Evolutionary conservation across 2,329 filamentous ascomycete species (phyloP).

Genomic region (Claviceps maximensis): DNA sequence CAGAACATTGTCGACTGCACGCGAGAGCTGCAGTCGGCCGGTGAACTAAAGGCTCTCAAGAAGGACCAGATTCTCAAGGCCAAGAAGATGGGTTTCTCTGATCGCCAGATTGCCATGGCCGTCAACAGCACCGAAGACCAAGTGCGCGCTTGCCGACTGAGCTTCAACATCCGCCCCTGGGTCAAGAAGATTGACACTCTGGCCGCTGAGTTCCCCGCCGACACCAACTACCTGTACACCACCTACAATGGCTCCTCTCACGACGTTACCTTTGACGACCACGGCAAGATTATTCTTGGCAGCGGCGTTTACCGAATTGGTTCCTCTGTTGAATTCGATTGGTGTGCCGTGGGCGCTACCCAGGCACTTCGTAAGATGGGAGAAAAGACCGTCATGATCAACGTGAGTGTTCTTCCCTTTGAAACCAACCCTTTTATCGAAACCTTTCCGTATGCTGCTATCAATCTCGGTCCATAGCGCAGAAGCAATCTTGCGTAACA

Average conservation of each 20-base stretch:
- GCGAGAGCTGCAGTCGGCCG: slow-evolving; percentile 70
- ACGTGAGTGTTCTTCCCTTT: slow-evolving; percentile 35
- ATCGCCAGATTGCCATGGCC: slow-evolving; percentile 82
- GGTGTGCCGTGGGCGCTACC: slow-evolving; percentile 89
- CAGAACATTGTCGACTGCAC: slow-evolving; percentile 93
- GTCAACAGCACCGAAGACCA: slow-evolving; percentile 80
- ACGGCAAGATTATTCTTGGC: slow-evolving; percentile 78
- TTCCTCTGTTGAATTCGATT: slow-evolving; percentile 96
- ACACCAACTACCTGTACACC: slow-evolving; percentile 94
- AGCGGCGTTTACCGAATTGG: slow-evolving; percentile 97
- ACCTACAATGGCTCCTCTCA: slow-evolving; percentile 94
- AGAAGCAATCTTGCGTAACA: too few relatives aligned
- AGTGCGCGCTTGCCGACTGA: slow-evolving; percentile 71
- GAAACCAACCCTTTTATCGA: too few relatives aligned
- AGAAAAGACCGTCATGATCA: slow-evolving; percentile 97
- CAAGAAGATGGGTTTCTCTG: slow-evolving; percentile 96
- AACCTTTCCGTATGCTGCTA: too few relatives aligned
- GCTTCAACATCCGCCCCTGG: slow-evolving; percentile 83
- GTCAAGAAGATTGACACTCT: slow-evolving; percentile 98
- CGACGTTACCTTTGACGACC: slow-evolving; percentile 87
- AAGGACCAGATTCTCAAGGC: slow-evolving; percentile 80
- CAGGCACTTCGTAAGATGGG: slow-evolving; percentile 72
- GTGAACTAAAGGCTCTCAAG: slow-evolving; percentile 71
- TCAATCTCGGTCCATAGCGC: too few relatives aligned
- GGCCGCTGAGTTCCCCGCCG: slow-evolving; percentile 87